These are phyloP conservation scores for Coelastrella sp. DNA, from an alignment of 139 green algal species.

Conservation along the genomic window DNA sequence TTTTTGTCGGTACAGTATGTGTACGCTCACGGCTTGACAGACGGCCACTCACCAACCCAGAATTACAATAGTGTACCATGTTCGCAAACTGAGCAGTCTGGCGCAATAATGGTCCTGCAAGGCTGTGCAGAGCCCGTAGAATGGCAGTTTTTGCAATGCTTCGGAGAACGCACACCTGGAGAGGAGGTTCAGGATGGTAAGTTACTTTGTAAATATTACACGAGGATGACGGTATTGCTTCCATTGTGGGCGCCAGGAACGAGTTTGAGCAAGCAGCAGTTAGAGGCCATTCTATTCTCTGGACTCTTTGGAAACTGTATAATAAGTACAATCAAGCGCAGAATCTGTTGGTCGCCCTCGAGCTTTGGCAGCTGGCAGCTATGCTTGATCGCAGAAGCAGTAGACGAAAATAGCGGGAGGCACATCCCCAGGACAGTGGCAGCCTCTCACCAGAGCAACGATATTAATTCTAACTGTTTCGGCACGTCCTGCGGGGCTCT, in stretches of 20 bases:
- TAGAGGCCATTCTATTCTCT: background rate
- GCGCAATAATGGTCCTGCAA: background rate
- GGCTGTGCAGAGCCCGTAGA: conserved; percentile 41
- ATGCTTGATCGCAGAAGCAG: conserved; percentile 15
- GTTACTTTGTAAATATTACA: background rate
- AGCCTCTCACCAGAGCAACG: no score
- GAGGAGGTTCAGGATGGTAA: conserved; percentile 97
- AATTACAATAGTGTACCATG: background rate
- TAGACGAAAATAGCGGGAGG: background rate
- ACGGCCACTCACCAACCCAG: background rate
- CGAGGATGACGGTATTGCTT: no score
- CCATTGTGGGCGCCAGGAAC: no score
- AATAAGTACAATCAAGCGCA: no score
- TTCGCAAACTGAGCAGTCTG: background rate
- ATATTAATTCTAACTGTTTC: no score
- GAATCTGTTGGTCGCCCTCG: no score
- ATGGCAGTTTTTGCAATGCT: conserved; percentile 93
- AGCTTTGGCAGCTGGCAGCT: no score
- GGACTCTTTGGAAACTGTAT: no score
- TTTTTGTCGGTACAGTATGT: conserved; percentile 4
- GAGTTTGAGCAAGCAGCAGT: background rate
- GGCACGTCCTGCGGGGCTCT: no score
- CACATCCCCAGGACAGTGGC: no score
- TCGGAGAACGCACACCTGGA: conserved; percentile 92
- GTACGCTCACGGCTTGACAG: background rate